phyloP scores from a whole-genome alignment of 805 yeast genomes.

The Isabelozyma gotoi region DNA sequence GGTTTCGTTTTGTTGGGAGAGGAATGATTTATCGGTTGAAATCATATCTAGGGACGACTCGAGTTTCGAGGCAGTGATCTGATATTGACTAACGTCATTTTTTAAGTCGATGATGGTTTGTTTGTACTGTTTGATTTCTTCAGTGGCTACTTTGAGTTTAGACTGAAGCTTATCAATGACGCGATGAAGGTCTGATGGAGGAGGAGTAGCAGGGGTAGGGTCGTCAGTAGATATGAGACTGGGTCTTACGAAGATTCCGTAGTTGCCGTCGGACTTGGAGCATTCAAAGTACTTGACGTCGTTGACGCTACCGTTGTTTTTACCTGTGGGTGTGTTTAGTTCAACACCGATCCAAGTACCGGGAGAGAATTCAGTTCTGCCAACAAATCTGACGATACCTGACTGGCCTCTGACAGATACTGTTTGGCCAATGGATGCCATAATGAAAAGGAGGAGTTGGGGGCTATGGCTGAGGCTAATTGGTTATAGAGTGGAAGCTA shows the following conservation, averaged over 20 bases:
- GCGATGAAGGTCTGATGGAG: slow-evolving; percentile 7
- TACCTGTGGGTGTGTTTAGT: slow-evolving; percentile 39
- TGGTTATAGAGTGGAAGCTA: too few species aligned
- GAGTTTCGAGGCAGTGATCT: slow-evolving; percentile 5
- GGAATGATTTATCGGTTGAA: slow-evolving; percentile 45
- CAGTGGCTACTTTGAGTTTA: slow-evolving; percentile 38
- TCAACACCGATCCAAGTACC: slow-evolving; percentile 58
- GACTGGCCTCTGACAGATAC: slow-evolving; percentile 37
- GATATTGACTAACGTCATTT: slow-evolving; percentile 6
- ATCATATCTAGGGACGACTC: slow-evolving; percentile 28
- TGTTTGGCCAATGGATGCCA: slow-evolving; percentile 17
- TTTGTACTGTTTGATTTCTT: slow-evolving; percentile 21
- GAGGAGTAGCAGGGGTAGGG: slow-evolving; percentile 9
- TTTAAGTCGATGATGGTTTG: slow-evolving; percentile 14
- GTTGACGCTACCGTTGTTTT: slow-evolving; percentile 49
- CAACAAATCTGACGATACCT: slow-evolving; percentile 52
- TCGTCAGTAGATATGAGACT: slow-evolving; percentile 16
- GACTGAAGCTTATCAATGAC: slow-evolving; percentile 42
- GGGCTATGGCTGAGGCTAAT: too few species aligned
- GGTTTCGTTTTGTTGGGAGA: slow-evolving; percentile 31
- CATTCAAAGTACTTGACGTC: slow-evolving; percentile 46
- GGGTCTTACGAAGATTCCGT: slow-evolving; percentile 54
- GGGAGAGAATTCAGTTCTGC: slow-evolving; percentile 55
- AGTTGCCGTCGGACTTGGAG: slow-evolving; percentile 19
- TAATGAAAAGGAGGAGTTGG: too few species aligned